Base-by-base conservation (phyloP, 2,329 filamentous ascomycete species). In the Diaporthe sp. region DNA sequence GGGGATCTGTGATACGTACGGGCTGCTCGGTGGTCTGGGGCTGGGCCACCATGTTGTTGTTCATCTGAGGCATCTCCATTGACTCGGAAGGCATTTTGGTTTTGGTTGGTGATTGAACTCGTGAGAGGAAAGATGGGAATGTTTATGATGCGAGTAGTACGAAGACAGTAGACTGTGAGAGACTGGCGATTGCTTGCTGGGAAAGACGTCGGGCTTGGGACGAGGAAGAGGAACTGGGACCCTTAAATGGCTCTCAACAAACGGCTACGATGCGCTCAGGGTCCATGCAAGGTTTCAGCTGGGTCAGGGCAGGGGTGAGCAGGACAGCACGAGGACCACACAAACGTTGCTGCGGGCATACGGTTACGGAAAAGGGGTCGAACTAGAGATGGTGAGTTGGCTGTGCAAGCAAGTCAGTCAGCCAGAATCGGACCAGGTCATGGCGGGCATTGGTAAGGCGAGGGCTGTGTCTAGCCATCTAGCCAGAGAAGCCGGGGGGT, bases 21-120 rank as follows among this genome's bases (percentile, higher is more conserved):
- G 80, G 80, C 78, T 81, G 80, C 76, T 80, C 79, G 60, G 74
- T 71, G 61, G 72, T 63, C 67, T 73, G 76, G 49, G 77, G 63
- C 78, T 80, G 74, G 77, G 77, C 76, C 65, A 73, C 72, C 71
- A 76, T 76, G 60, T 61, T 68, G 42, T 72, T 61, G 65, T 53
- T 28, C 53, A 67, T 72, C 55, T 74, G 75, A 37, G 61, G 61
- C 76, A 77, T 77, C 61, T 77, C 65, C 76, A 77, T 77, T 9
- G 73, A 71, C 47, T 77, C 76, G 74, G 74, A 71, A 71, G 70
- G 61, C 68, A 72, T 75, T 53, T 73, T 75, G 58, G 58, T n/a
- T 51, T 10, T 61, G 61, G 39, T 31, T 28, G 67, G 55, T 65
- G 44, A 25, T 34, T 65, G 10, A 15, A 25, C 10, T 55, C 44